Conservation (phyloP, 768 basidiomycete species). For the Pleurotus tuoliensis region DNA sequence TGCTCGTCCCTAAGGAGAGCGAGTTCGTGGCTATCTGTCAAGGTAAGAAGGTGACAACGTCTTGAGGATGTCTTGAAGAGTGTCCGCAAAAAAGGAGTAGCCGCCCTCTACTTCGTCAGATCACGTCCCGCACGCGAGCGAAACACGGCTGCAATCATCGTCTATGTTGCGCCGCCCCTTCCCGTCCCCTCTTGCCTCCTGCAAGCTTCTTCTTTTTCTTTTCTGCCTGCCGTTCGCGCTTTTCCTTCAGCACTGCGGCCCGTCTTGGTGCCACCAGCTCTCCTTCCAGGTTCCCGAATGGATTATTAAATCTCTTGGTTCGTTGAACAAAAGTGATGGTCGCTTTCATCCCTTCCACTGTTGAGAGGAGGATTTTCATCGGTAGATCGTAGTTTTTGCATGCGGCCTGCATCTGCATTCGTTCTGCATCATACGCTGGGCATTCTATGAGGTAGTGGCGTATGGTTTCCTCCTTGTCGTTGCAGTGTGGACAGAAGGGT, state of each 20-base stretch:
- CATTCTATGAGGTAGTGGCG: neutral
- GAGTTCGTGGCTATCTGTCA: too few species aligned
- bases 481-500: neutral
- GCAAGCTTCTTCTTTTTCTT: neutral
- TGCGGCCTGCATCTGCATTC: neutral
- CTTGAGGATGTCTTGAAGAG: too few species aligned
- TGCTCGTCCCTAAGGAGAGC: too few species aligned
- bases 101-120: too few species aligned
- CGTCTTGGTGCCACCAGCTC: too few species aligned
- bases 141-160: too few species aligned
- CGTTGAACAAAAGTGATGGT: neutral
- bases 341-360: neutral
- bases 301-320: neutral
- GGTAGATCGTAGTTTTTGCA: neutral
- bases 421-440: neutral
- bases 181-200: too few species aligned
- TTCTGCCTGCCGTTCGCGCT: neutral
- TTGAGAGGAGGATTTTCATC: neutral
- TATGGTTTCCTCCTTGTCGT: neutral
- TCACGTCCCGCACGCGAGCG: too few species aligned
- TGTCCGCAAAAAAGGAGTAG: too few species aligned
- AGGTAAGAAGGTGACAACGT: too few species aligned
- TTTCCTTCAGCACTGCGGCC: neutral
- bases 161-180: too few species aligned
- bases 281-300: too few species aligned